Base-by-base conservation (phyloP, 495 filamentous ascomycete species). In the Cairneyella variabilis region DNA sequence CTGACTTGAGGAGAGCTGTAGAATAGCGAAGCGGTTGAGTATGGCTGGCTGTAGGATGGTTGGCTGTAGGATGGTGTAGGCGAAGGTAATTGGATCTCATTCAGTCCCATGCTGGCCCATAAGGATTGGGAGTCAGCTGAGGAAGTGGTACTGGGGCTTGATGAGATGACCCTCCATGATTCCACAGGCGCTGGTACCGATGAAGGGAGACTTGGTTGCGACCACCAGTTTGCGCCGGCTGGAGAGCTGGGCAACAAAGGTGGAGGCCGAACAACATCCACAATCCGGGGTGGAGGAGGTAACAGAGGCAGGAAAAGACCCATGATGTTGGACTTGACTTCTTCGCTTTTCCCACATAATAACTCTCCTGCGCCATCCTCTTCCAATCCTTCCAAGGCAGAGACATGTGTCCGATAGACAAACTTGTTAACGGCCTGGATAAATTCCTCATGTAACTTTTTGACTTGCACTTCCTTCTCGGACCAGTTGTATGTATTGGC, bases 391-490 rank as follows among this genome's bases (percentile, higher is more conserved):
- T 99, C 93, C 51, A 99, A 77, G 32, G 92, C 93, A 58, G 88
- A 84, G 55, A 86, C 90, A 59, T 88, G 83, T 25, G 93, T 91
- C 60, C 91, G 83, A 73, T 89, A 99, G 62, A 99, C 91, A 66
- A 93, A 99, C 72, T 86, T 91, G 79, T 99, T 99, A 73, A 90
- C 86, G 40, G 91, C 88, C 72, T 99, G 93, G 52, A 97, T 83
- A 66, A 99, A 97, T 60, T 97, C 89, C 51, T 97, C 93, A 67
- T 97, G 95, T 49, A 99, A 73, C 74, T 95, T 96, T 85, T 96
- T 97, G 72, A 95, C 74, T 67, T 97, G 92, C 57, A 80, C 75
- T 59, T 96, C 91, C 77, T 99, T 99, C 73, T 97, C 93, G 28
- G 91, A 84, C 93, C 93, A 99, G 71, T 89, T 85, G 80, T 90